A percentile compares a stretch with the other conserved stretches of the same genome.
Conservation (phyloP, 2,329 filamentous ascomycete genomes). For the Aspergillus intermedius region DNA sequence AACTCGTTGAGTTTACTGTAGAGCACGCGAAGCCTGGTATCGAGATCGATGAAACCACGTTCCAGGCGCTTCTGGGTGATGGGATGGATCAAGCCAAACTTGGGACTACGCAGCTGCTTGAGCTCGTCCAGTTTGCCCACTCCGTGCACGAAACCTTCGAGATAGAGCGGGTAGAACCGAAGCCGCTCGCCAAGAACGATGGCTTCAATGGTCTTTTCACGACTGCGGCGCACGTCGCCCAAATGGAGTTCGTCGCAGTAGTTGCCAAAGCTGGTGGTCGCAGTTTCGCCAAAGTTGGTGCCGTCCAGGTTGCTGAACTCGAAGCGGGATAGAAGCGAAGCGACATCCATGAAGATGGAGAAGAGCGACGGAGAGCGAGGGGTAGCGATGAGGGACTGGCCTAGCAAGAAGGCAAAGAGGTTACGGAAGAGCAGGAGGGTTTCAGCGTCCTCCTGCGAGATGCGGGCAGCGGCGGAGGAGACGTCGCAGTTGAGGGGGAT, state of each 20-base stretch:
- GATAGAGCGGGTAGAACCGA: conserved; percentile 74
- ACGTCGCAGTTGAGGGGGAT: conserved; percentile 50
- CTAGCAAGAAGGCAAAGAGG: conserved; percentile 58
- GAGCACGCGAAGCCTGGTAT: conserved; percentile 63
- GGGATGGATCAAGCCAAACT: conserved; percentile 63
- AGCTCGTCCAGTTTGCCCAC: conserved; percentile 76
- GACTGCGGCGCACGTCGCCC: conserved; percentile 71
- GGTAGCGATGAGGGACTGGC: conserved; percentile 56
- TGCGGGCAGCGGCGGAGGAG: conserved; percentile 25
- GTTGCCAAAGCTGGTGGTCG: conserved; percentile 43
- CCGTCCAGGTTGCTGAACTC: conserved; percentile 57
- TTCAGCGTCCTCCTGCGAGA: conserved; percentile 47
- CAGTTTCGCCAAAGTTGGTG: conserved; percentile 58
- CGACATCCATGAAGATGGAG: conserved; percentile 56
- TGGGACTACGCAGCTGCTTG: conserved; percentile 60
- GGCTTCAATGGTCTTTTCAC: conserved; percentile 83
- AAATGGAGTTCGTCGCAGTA: conserved; percentile 73
- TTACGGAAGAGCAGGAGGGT: conserved; percentile 56
- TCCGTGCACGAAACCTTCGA: conserved; percentile 84
- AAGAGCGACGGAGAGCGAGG: conserved; percentile 51
- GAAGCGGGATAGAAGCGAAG: conserved; percentile 51
- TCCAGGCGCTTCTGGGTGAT: conserved; percentile 74
- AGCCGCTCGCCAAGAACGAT: conserved; percentile 85
- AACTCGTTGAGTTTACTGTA: conserved; percentile 75
- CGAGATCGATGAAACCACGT: conserved; percentile 71